Base-by-base conservation (phyloP, 2,329 filamentous ascomycete species). In the Botrytis tulipae region DNA sequence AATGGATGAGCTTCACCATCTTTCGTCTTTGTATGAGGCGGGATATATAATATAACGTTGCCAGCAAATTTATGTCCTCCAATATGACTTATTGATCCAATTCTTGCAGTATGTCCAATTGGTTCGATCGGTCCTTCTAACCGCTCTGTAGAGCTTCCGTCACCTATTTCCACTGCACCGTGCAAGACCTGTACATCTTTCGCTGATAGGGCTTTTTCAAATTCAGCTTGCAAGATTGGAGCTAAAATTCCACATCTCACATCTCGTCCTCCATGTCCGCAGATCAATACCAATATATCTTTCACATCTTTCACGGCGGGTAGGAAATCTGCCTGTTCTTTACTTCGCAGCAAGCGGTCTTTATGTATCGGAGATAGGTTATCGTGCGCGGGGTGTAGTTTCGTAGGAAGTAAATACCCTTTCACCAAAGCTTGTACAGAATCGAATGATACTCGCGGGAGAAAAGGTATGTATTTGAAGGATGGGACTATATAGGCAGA, bases 11-110 rank as follows among this genome's bases (percentile, higher is more conserved):
- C 75, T 75, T 82, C 76, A 7, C 85, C 86, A 6, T 82, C 83
- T 44, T 73, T 77, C 4, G 80, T 81, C 75, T 80, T 84, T 75
- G 84, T 74, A 0, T 79, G 79, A 0, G 90, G 91, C 7, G 93
- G 93, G 8, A 96, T 81, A 79, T 96, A 96, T 1, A 96, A 83
- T 66, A 96, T 94, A 51, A 95, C 88, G 81, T 97, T 97, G 1
- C 93, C 93, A 0, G 93, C 93, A 80, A 91, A 95, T 81, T 94
- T 95, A 82, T 97, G 93, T 0, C 93, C 93, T 1, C 93, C 93
- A 71, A 97, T 90, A 78, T 97, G 93, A 75, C 91, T 93, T 72
- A 95, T 92, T 72, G 91, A 79, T 0, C 89, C 93, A 0, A 95
- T 87, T 66, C 90, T 84, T 2, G 90, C 92, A 0, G 86, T 83